Percentiles rank a stretch among this genome's conserved stretches.
These are phyloP conservation scores for Pestalotiopsis sp. DNA, from an alignment of 2,329 filamentous ascomycete genomes.

Conservation along the genomic window DNA sequence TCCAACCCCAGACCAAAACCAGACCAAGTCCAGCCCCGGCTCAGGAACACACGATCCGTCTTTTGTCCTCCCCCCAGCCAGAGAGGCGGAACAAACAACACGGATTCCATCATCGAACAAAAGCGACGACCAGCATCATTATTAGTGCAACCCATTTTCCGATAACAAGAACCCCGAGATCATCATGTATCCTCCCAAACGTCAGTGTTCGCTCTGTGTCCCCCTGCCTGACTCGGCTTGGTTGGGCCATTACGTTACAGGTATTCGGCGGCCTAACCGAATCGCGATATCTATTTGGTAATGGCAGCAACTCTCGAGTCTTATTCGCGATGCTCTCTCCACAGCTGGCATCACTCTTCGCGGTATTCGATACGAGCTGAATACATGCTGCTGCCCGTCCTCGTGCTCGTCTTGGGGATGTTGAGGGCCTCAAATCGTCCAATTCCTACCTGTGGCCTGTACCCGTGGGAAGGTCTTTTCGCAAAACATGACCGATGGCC, in stretches of 20 bases:
- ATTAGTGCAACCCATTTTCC: not conserved
- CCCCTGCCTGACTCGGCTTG: slow-evolving; percentile 15
- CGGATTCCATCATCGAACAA: not conserved
- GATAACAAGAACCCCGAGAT: not conserved
- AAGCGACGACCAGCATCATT: not conserved
- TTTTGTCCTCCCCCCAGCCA: not conserved
- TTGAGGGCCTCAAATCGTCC: not conserved
- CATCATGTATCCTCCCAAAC: not conserved
- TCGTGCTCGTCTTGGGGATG: not conserved
- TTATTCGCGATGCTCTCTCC: slow-evolving; percentile 20
- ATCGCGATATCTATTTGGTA: slow-evolving; percentile 51
- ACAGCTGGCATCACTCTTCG: slow-evolving; percentile 22
- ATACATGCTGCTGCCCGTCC: not conserved
- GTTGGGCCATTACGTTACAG: slow-evolving; percentile 52
- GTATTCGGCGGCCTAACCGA: slow-evolving; percentile 39
- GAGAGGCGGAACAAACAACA: not conserved
- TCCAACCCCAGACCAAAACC: not conserved
- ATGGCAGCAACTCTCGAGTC: slow-evolving; percentile 35
- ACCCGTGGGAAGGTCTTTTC: not conserved
- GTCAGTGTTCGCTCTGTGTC: not conserved
- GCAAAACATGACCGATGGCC: not conserved
- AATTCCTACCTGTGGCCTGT: not conserved
- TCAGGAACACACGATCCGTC: slow-evolving; percentile 1
- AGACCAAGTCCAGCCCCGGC: not conserved
- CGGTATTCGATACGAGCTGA: slow-evolving; percentile 16